Evolutionary conservation across 1,284 basidiomycete genomes (phyloP).

Genomic region (Cryptococcus deneoformans): DNA sequence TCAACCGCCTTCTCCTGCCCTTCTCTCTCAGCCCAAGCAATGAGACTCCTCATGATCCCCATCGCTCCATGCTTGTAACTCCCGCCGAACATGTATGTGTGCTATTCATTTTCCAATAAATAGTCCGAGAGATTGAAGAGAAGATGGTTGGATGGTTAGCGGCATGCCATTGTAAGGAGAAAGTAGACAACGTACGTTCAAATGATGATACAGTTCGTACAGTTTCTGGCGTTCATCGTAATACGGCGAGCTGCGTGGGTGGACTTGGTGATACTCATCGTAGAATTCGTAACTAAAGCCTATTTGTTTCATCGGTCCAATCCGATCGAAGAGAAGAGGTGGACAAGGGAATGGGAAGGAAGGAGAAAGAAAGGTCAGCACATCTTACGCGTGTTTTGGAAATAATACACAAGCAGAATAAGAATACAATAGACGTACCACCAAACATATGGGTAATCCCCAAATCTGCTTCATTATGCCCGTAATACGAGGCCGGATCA

Average conservation of each 20-base stretch:
- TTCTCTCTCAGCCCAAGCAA: constrained; percentile 27
- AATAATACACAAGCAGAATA: background rate
- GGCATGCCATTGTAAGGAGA: background rate
- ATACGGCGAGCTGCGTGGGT: constrained; percentile 69
- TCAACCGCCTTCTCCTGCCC: too few relatives aligned
- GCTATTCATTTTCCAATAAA: constrained; percentile 21
- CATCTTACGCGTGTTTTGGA: background rate
- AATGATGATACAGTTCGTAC: constrained; percentile 83
- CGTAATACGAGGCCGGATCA: constrained; percentile 78
- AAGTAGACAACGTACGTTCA: constrained; percentile 55
- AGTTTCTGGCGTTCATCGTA: constrained; percentile 67
- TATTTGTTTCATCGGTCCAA: constrained; percentile 6
- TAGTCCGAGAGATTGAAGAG: background rate
- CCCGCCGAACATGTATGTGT: constrained; percentile 47
- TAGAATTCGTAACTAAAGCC: constrained; percentile 69
- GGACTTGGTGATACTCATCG: constrained; percentile 65
- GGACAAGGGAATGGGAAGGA: too few relatives aligned
- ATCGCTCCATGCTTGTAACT: constrained; percentile 35
- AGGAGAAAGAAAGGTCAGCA: background rate
- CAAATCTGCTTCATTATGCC: constrained; percentile 82
- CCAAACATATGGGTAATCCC: constrained; percentile 82
- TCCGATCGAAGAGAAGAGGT: too few relatives aligned
- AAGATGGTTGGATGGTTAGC: background rate
- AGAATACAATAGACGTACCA: constrained; percentile 37
- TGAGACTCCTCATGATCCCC: constrained; percentile 38